Evolutionary conservation across 352 stramenopile genomes (phyloP).

Genomic region (Phytophthora sp.): DNA sequence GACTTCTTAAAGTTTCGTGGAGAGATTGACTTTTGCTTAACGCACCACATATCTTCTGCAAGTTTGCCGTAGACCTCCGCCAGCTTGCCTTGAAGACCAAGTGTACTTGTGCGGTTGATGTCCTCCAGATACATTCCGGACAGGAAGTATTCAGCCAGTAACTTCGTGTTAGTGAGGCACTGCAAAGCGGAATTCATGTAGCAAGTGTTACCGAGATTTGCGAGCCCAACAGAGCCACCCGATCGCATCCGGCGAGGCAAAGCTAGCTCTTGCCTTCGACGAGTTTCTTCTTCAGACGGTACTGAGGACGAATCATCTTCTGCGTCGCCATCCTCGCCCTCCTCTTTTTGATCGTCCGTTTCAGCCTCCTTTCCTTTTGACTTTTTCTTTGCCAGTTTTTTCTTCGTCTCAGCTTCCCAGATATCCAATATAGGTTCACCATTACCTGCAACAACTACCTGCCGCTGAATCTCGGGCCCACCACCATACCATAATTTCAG

Average conservation of each 20-base stretch:
- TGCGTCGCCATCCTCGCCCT: slow-evolving; percentile 36
- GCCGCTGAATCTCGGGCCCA: slow-evolving; percentile 84
- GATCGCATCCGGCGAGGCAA: slow-evolving; percentile 78
- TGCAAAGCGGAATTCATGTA: slow-evolving; percentile 96
- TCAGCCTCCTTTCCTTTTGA: slow-evolving; percentile 33
- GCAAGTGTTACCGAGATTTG: slow-evolving; percentile 96
- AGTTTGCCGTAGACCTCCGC: slow-evolving; percentile 96
- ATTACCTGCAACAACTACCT: slow-evolving; percentile 72
- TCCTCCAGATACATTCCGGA: slow-evolving; percentile 92
- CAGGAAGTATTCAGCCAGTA: slow-evolving; percentile 97
- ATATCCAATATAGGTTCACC: slow-evolving; percentile 78
- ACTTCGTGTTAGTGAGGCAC: slow-evolving; percentile 95
- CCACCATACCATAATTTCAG: slow-evolving; percentile 93
- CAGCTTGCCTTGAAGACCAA: slow-evolving; percentile 95
- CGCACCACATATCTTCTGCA: slow-evolving; percentile 95
- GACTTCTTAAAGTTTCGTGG: slow-evolving; percentile 95
- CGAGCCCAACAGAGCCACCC: slow-evolving; percentile 76
- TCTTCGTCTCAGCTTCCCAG: slow-evolving; percentile 73
- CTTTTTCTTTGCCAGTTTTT: slow-evolving; percentile 59
- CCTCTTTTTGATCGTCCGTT: slow-evolving; percentile 45
- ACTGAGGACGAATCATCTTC: slow-evolving; percentile 44
- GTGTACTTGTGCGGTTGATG: slow-evolving; percentile 96
- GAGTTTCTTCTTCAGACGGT: slow-evolving; percentile 62
- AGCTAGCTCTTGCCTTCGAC: slow-evolving; percentile 59
- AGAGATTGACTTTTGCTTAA: slow-evolving; percentile 93